These are phyloP conservation scores for Fusarium stilboides DNA, from an alignment of 2,329 filamentous ascomycete genomes.

Conservation along the genomic window DNA sequence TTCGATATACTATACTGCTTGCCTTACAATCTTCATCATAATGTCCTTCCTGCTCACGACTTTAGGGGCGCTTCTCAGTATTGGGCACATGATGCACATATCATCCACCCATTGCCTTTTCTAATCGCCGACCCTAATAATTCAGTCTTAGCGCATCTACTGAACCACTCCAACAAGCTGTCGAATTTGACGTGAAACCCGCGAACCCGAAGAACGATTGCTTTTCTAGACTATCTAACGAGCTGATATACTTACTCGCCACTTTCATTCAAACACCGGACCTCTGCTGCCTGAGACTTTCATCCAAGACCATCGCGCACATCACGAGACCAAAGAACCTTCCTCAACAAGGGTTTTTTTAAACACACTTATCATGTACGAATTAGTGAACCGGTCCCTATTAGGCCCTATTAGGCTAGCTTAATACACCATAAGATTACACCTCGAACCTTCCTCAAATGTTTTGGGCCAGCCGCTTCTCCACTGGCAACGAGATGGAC, in stretches of 20 bases:
- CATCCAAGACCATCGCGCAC: constrained; percentile 9
- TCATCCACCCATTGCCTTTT: not conserved
- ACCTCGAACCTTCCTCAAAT: constrained; percentile 6
- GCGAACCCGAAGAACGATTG: not conserved
- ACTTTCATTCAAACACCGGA: not conserved
- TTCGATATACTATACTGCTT: not conserved
- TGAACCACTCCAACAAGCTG: too few species aligned
- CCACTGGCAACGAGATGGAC: constrained; percentile 4
- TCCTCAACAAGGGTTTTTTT: too few species aligned
- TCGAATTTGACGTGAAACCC: too few species aligned
- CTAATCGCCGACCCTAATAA: not conserved
- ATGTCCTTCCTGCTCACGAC: not conserved
- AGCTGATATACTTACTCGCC: not conserved
- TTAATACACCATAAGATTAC: too few species aligned
- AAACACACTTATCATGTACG: too few species aligned
- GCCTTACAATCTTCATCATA: not conserved
- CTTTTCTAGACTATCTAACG: constrained; percentile 2
- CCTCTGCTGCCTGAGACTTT: constrained; percentile 14
- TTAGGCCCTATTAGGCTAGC: too few species aligned
- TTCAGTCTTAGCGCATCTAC: not conserved
- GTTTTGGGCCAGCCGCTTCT: constrained; percentile 35
- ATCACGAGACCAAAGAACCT: not conserved
- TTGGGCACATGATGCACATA: not conserved
- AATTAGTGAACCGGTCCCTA: too few species aligned
- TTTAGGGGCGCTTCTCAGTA: not conserved